Evolutionary conservation across 169 alveolate species (phyloP), one percentile per base, ranked within the genome.

Genomic region (Eimeria maxima): DNA sequence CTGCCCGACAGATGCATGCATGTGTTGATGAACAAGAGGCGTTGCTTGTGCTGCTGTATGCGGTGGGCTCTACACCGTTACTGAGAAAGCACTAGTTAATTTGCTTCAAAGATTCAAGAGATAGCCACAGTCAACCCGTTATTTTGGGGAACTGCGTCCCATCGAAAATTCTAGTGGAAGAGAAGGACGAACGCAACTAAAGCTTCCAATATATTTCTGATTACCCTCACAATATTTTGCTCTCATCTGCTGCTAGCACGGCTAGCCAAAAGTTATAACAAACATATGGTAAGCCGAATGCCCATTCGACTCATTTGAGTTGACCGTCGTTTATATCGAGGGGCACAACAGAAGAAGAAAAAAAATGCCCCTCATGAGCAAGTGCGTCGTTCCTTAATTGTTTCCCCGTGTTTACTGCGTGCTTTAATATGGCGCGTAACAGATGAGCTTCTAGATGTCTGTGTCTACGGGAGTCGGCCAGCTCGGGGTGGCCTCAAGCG

Each of bases 1-100:
- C 88, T 42, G 88, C 88, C 20, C 88, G 65, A 67, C 88, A 44
- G 67, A 50, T 47, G 88, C 88, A 78, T 78, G 88, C 88, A 78
- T 78, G 88, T 67, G 53, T 11, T 69, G 50, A 33, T 14, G 29
- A 73, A 38, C 33, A 50, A 14, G 3, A 0, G 29, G 16, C 13
- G 1, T 73, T 13, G 53, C 7, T 38, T 29, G 53, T 3, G 53
- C 29, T 0, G 0, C 11, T 38, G 14, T 14, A 0, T 5, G 27
- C 29, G 38, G 3, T 16, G 29, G 1, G 5, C 38, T 0, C 18
- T 33, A 73, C 53, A 18, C 3, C 38, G 50, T 1, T 33, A 0
- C n/a, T 13, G 83, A 38, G 20, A 38, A 33, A 38, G 22, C 50
- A 38, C 14, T 73, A 18, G 1, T 22, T 16, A 7, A 4, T 69